Evolutionary conservation across 345 rosid species (phyloP).

Genomic region (Mercurialis annua): DNA sequence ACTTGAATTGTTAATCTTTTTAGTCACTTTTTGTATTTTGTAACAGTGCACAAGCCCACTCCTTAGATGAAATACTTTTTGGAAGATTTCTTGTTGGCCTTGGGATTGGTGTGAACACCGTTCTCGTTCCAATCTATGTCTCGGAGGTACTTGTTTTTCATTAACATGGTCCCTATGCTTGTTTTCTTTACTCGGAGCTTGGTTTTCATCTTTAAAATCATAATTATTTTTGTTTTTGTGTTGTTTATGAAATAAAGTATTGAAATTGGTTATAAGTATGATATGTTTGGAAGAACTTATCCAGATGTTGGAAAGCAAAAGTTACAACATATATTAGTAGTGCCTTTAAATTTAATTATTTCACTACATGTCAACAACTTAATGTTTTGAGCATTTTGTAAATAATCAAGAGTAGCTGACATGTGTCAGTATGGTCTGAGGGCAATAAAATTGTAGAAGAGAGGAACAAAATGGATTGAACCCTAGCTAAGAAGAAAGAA

Average conservation of each 20-base stretch:
- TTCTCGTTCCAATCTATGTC: slow-evolving; percentile 72
- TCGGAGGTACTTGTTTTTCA: slow-evolving; percentile 52
- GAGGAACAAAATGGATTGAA: too few relatives aligned
- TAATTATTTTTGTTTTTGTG: neutral
- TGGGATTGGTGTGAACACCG: slow-evolving; percentile 76
- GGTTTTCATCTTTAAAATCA: neutral
- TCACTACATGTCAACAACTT: neutral
- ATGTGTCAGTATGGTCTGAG: neutral
- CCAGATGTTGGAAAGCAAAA: neutral
- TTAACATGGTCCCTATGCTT: slow-evolving; percentile 9
- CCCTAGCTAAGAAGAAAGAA: too few relatives aligned
- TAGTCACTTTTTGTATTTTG: slow-evolving; percentile 16
- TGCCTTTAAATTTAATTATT: neutral
- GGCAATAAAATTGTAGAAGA: too few relatives aligned
- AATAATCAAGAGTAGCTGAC: neutral
- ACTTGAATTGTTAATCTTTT: neutral
- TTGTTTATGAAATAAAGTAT: neutral
- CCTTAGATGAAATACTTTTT: slow-evolving; percentile 62
- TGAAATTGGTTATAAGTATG: too few relatives aligned
- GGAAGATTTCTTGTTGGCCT: slow-evolving; percentile 87
- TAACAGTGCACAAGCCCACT: slow-evolving; percentile 75
- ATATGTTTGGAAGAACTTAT: slow-evolving; percentile 4
- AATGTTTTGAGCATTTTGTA: neutral
- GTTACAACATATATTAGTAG: neutral
- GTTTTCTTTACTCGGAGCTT: neutral